These are phyloP conservation scores for Hirsutella minnesotensis DNA, from an alignment of 2,329 filamentous ascomycete species.

Conservation along the genomic window DNA sequence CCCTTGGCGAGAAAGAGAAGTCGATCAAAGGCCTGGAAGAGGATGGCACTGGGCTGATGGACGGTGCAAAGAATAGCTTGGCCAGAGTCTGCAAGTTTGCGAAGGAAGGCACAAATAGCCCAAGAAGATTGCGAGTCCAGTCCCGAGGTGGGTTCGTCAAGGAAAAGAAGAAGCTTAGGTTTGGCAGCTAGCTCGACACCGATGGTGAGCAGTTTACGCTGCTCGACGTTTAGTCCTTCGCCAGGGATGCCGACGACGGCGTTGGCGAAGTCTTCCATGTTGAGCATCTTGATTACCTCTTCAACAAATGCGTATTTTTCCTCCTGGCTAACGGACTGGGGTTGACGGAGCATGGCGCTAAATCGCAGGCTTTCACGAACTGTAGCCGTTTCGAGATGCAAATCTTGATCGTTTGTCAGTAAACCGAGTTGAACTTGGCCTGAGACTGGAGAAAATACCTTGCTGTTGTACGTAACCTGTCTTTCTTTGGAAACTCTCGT, in stretches of 20 bases:
- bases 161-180: slow-evolving; percentile 46
- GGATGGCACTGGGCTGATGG: slow-evolving; percentile 40
- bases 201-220: slow-evolving; percentile 50
- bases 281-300: slow-evolving; percentile 52
- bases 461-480: slow-evolving; percentile 59
- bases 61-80: slow-evolving; percentile 44
- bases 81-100: slow-evolving; percentile 44
- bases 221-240: slow-evolving; percentile 48
- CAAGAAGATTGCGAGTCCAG: slow-evolving; percentile 53
- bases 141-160: slow-evolving; percentile 50
- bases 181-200: slow-evolving; percentile 47
- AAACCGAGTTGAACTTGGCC: too few relatives aligned
- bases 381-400: slow-evolving; percentile 42
- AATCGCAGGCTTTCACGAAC: slow-evolving; percentile 43
- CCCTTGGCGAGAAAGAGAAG: slow-evolving; percentile 53
- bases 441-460: too few relatives aligned
- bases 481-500: slow-evolving; percentile 49
- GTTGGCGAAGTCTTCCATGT: slow-evolving; percentile 55
- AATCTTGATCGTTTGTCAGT: slow-evolving; percentile 24
- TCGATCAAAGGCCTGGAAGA: slow-evolving; percentile 46
- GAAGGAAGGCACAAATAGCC: slow-evolving; percentile 50
- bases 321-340: slow-evolving; percentile 34
- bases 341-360: slow-evolving; percentile 46
- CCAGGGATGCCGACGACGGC: slow-evolving; percentile 53
- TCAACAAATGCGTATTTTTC: slow-evolving; percentile 54